A percentile compares a stretch with the other conserved stretches of the same genome.
Conservation (phyloP, 768 basidiomycete genomes). For the Xerocomellus intermedius region DNA sequence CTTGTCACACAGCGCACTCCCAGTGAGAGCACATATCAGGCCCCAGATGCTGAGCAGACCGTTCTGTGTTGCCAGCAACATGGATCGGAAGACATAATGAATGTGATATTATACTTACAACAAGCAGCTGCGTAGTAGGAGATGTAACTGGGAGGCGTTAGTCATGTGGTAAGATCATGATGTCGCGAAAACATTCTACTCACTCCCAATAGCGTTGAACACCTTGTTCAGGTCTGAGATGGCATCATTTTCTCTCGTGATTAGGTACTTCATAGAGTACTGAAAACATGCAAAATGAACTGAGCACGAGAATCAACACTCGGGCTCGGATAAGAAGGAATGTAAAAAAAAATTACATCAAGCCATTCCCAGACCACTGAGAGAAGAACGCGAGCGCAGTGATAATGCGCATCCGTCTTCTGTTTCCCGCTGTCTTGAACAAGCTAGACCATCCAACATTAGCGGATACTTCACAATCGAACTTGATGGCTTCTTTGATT, state of each 20-base stretch:
- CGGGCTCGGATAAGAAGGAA: not conserved
- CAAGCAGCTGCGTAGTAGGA: constrained; percentile 37
- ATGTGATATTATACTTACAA: constrained; percentile 28
- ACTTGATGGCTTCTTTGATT: constrained; percentile 55
- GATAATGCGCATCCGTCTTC: constrained; percentile 36
- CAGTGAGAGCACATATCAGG: constrained; percentile 48
- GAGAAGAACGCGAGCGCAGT: constrained; percentile 59
- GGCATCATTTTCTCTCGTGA: too few relatives aligned
- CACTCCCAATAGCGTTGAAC: not conserved
- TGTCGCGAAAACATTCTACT: not conserved
- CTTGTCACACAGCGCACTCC: constrained; percentile 46
- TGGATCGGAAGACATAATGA: not conserved
- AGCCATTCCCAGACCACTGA: constrained; percentile 55
- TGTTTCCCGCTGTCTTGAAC: constrained; percentile 50
- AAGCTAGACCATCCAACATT: constrained; percentile 45
- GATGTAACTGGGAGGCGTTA: not conserved
- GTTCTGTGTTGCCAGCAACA: constrained; percentile 35
- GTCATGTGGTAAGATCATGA: not conserved
- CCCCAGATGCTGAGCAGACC: constrained; percentile 53
- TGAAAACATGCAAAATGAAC: not conserved
- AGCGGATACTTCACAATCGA: constrained; percentile 41
- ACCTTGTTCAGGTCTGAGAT: not conserved
- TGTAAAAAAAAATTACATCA: constrained; percentile 32
- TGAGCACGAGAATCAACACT: not conserved
- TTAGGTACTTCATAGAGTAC: not conserved